Evolutionary conservation across 2,329 filamentous ascomycete species (phyloP).

Genomic region (Nemania sp.): DNA sequence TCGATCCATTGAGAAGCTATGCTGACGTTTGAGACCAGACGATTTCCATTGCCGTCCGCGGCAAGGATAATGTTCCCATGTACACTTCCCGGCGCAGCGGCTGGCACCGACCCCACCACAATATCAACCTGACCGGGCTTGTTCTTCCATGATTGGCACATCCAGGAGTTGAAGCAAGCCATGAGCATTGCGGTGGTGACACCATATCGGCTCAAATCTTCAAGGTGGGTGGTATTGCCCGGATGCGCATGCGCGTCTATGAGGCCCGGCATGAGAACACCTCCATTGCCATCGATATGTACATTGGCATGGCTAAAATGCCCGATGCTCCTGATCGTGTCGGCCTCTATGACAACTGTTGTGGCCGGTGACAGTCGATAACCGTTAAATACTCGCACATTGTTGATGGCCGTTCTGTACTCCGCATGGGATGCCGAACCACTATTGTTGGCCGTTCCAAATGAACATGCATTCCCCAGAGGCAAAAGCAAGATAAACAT

Average conservation of each 20-base stretch:
- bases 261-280: slow-evolving; percentile 15
- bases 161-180: slow-evolving; percentile 16
- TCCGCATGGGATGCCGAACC: not conserved
- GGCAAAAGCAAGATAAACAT: slow-evolving; percentile 2
- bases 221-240: slow-evolving; percentile 9
- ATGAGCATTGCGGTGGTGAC: slow-evolving; percentile 19
- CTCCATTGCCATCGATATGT: slow-evolving; percentile 12
- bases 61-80: slow-evolving; percentile 10
- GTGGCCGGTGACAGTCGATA: slow-evolving; percentile 6
- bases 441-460: slow-evolving; percentile 3
- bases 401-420: slow-evolving; percentile 6
- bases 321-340: slow-evolving; percentile 7
- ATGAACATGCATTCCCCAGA: slow-evolving; percentile 6
- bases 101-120: slow-evolving; percentile 12
- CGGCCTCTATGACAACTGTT: slow-evolving; percentile 11
- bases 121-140: slow-evolving; percentile 16
- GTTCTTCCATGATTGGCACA: slow-evolving; percentile 15
- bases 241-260: slow-evolving; percentile 23
- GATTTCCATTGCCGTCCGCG: slow-evolving; percentile 17
- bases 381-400: slow-evolving; percentile 21
- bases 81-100: slow-evolving; percentile 15
- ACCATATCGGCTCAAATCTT: slow-evolving; percentile 19
- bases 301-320: not conserved
- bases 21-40: slow-evolving; percentile 11
- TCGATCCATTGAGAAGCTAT: slow-evolving; percentile 16